A percentile compares a stretch with the other conserved stretches of the same genome.
Conservation (phyloP, 2,329 filamentous ascomycete species). For the Cladobotryum protrusum region DNA sequence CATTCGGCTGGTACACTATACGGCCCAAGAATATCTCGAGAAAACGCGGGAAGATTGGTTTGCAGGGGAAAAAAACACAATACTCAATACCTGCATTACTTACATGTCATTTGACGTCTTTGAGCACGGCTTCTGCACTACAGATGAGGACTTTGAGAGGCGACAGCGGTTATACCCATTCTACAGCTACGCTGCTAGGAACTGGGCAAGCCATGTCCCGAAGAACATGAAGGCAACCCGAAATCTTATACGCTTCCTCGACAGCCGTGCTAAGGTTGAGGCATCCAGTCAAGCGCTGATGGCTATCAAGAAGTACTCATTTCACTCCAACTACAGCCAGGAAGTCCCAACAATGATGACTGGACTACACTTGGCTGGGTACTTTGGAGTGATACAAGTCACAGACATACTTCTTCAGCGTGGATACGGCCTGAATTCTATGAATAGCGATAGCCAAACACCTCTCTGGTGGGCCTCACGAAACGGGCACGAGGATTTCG, state of each 20-base stretch:
- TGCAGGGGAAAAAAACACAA: conserved; percentile 20
- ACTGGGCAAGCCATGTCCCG: background rate
- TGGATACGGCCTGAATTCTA: too few species aligned
- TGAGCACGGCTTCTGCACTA: background rate
- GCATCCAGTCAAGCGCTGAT: background rate
- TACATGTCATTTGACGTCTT: conserved; percentile 31
- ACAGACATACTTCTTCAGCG: too few species aligned
- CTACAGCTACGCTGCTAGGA: background rate
- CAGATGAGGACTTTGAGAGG: background rate
- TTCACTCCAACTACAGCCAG: too few species aligned
- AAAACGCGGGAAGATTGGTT: conserved; percentile 24
- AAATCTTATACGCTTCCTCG: background rate
- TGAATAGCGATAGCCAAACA: too few species aligned
- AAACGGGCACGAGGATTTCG: too few species aligned
- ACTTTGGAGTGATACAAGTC: too few species aligned
- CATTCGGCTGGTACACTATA: conserved; percentile 40
- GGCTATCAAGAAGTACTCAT: too few species aligned
- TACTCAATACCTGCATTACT: conserved; percentile 27
- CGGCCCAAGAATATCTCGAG: conserved; percentile 39
- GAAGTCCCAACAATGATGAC: too few species aligned
- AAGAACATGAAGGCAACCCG: background rate
- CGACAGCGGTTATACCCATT: background rate
- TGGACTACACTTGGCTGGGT: too few species aligned
- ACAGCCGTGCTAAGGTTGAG: background rate
- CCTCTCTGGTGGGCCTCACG: too few species aligned